Evolutionary conservation across 1,139 yeast species (phyloP).

Genomic region (Barnettozyma hawaiiensis): DNA sequence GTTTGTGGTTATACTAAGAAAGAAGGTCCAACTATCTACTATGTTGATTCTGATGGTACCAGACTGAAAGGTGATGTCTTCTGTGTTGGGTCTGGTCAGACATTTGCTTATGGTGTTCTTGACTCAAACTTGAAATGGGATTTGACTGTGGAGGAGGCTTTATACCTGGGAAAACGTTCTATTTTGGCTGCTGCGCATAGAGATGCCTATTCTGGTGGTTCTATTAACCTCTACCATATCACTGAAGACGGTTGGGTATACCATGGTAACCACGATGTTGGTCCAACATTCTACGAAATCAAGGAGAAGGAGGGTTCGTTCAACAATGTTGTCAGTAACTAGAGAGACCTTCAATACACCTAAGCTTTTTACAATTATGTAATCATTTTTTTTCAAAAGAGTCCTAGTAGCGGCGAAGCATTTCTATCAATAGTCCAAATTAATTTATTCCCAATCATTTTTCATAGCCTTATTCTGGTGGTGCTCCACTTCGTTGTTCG

Average conservation of each 20-base stretch:
- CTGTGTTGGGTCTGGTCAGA: conserved; percentile 99
- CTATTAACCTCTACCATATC: conserved; percentile 87
- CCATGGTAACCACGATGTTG: conserved; percentile 94
- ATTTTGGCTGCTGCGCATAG: conserved; percentile 97
- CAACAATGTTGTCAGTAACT: conserved; percentile 69
- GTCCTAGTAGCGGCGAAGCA: not conserved
- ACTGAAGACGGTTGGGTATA: conserved; percentile 91
- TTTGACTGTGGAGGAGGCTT: conserved; percentile 83
- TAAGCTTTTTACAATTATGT: too few species aligned
- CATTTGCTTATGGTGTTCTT: conserved; percentile 98
- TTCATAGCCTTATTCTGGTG: conserved; percentile 14
- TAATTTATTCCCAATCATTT: conserved; percentile 11
- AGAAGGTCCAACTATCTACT: conserved; percentile 92
- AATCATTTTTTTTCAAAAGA: too few species aligned
- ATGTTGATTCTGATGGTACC: conserved; percentile 96
- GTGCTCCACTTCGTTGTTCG: conserved; percentile 3
- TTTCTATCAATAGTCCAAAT: not conserved
- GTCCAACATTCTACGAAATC: conserved; percentile 86
- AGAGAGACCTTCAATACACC: too few species aligned
- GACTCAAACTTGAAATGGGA: conserved; percentile 93
- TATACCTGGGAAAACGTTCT: conserved; percentile 90
- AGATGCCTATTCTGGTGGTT: conserved; percentile 98
- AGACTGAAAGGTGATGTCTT: conserved; percentile 91
- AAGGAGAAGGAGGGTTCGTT: conserved; percentile 86
- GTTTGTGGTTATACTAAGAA: conserved; percentile 93